A percentile compares a stretch with the other conserved stretches of the same genome.
Conservation (phyloP, 352 stramenopile species). For the Globisporangium sylvaticum region DNA sequence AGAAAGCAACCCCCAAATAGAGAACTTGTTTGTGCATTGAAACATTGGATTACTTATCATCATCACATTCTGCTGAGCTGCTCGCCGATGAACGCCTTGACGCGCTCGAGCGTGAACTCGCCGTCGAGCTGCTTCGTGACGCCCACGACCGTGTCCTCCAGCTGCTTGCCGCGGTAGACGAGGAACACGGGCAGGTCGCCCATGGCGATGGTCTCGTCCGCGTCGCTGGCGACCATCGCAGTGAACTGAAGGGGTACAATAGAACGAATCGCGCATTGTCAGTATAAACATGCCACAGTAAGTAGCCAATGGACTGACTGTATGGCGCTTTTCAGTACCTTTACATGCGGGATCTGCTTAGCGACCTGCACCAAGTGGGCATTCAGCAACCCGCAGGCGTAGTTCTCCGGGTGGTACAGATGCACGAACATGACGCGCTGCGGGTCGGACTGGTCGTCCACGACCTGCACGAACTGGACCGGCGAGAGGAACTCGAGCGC, state of each 20-base stretch:
- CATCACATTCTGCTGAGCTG: conserved; percentile 19
- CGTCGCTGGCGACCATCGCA: conserved; percentile 57
- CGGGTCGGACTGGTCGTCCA: conserved; percentile 17
- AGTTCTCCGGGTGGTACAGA: conserved; percentile 67
- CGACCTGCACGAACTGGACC: conserved; percentile 50
- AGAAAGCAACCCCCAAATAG: conserved; percentile 8
- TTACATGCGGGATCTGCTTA: conserved; percentile 46
- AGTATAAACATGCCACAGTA: not conserved
- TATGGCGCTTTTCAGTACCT: conserved; percentile 33
- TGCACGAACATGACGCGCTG: conserved; percentile 44
- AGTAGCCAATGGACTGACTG: not conserved
- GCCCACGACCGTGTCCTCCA: conserved; percentile 59
- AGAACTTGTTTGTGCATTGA: conserved; percentile 1
- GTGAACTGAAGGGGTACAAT: conserved; percentile 37
- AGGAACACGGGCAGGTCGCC: conserved; percentile 66
- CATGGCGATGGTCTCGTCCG: conserved; percentile 60
- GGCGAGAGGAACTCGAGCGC: conserved; percentile 56
- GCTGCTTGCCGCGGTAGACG: conserved; percentile 47
- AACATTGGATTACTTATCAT: not conserved
- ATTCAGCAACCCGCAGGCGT: conserved; percentile 71
- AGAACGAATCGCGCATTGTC: not conserved
- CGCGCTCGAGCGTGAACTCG: conserved; percentile 57
- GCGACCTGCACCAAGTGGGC: conserved; percentile 55
- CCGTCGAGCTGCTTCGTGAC: conserved; percentile 51
- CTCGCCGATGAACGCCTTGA: conserved; percentile 34